Conservation (phyloP, 176 grass and related monocot species). For the Puya raimondii region DNA sequence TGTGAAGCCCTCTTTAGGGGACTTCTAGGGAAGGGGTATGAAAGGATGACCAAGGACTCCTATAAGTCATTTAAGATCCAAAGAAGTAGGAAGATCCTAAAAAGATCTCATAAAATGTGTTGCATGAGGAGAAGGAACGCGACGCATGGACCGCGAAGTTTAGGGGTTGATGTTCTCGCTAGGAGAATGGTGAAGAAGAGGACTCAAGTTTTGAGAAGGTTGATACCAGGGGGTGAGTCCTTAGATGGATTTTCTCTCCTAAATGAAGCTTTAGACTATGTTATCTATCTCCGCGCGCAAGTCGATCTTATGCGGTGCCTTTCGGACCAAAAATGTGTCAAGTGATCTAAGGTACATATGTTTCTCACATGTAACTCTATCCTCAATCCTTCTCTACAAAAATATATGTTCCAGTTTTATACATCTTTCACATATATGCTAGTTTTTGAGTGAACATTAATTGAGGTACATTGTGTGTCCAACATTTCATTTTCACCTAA, state of each 20-base stretch:
- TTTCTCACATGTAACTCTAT: not conserved
- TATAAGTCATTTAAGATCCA: constrained; percentile 7
- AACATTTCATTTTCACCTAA: not conserved
- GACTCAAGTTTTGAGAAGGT: constrained; percentile 2
- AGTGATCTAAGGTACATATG: not conserved
- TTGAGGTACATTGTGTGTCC: no score
- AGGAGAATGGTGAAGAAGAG: constrained; percentile 7
- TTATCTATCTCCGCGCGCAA: not conserved
- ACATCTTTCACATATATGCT: no score
- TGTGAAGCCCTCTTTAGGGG: constrained; percentile 10
- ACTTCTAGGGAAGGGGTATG: constrained; percentile 25
- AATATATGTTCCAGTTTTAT: no score
- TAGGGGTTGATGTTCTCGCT: not conserved
- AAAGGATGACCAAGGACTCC: constrained; percentile 14
- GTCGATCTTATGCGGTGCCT: constrained; percentile 13
- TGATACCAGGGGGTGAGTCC: constrained; percentile 11
- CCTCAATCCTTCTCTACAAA: not conserved
- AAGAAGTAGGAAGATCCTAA: constrained; percentile 26
- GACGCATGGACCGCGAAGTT: not conserved
- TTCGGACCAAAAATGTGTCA: not conserved
- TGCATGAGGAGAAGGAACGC: not conserved
- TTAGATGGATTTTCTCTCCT: constrained; percentile 12
- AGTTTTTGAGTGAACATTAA: no score
- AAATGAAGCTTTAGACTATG: constrained; percentile 8
- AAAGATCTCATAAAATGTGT: not conserved